Evolutionary conservation across 768 basidiomycete species (phyloP), one percentile per base, ranked within the genome.

Genomic region (Candolleomyces aberdarensis): DNA sequence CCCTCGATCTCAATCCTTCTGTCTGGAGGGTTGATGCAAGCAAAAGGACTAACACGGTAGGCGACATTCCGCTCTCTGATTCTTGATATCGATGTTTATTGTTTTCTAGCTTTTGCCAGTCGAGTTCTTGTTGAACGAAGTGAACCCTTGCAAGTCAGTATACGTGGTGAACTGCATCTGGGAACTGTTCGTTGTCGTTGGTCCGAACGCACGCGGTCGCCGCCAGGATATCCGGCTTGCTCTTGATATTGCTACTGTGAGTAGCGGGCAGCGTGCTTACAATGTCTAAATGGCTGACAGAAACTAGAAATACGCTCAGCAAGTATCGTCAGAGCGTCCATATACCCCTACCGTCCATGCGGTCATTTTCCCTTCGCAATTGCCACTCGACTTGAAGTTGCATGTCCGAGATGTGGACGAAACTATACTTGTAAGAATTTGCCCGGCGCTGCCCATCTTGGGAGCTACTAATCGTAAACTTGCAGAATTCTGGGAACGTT

Each of bases 131-230:
- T 74, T 74, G 14, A 72, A 74, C 22, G 78, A 79, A 63, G 61
- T 67, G 49, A 59, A 66, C 19, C 69, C 80, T 14, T 73, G 79
- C 55, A 70, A 71, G 17, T 82, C 78, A 15, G 82, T 92, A 7
- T 87, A 85, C 65, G 74, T 93, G 52, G 69, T 91, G 41, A 87
- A 94, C 68, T 92, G 89, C 67, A 74, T 85, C 19, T 91, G 91
- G 85, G 92, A 94, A 72, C 75, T 89, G 49, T 94, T 91, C 65
- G 82, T 94, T 17, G 59, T 94, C 31, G 85, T 94, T 14, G 88
- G 89, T 13, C 76, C 74, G 52, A 77, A 83, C 20, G 90, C 88
- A n/a, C 81, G 90, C 56, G 80, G 80, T 32, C 76, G 82, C 39
- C 80, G 86, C 57, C 69, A 71, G 52, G 81, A 85, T 52, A 92